Evolutionary conservation across 306 rosid species (phyloP).

Genomic region (Trifolium repens): DNA sequence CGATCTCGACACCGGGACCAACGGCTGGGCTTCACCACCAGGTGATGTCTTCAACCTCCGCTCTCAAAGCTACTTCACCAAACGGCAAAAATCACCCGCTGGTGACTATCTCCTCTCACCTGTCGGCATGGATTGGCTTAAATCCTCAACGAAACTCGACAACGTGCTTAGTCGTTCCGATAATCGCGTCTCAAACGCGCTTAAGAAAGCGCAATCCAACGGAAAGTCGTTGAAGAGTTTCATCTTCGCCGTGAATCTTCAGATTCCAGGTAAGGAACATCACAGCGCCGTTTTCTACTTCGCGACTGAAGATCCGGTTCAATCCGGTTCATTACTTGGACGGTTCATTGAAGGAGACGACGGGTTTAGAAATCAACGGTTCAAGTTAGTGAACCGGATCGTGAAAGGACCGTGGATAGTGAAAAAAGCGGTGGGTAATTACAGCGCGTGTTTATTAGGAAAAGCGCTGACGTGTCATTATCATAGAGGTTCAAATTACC

Average conservation of each 20-base stretch:
- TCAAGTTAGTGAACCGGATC: conserved; percentile 90
- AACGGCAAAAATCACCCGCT: conserved; percentile 64
- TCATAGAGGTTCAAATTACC: conserved; percentile 71
- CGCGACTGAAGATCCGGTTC: conserved; percentile 73
- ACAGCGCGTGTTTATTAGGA: conserved; percentile 85
- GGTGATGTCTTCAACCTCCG: conserved; percentile 81
- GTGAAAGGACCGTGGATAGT: conserved; percentile 97
- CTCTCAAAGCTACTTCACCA: conserved; percentile 58
- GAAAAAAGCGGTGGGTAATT: conserved; percentile 79
- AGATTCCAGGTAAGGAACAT: conserved; percentile 86
- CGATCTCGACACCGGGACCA: conserved; percentile 68
- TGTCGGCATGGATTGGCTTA: conserved; percentile 88
- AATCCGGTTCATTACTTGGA: conserved; percentile 62
- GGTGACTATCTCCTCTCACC: conserved; percentile 80
- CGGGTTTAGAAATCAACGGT: conserved; percentile 75
- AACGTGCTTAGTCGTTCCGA: conserved; percentile 81
- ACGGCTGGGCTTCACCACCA: conserved; percentile 97
- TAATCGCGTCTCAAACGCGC: conserved; percentile 66
- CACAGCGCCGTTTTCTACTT: conserved; percentile 91
- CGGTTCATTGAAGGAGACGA: conserved; percentile 87
- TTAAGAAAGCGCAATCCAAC: conserved; percentile 58
- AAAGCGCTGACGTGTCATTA: conserved; percentile 88
- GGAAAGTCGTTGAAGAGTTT: conserved; percentile 71
- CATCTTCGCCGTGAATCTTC: conserved; percentile 83
- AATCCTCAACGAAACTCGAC: conserved; percentile 71